phyloP scores from a whole-genome alignment of 306 rosid species.

The Hippophae tibetana region DNA sequence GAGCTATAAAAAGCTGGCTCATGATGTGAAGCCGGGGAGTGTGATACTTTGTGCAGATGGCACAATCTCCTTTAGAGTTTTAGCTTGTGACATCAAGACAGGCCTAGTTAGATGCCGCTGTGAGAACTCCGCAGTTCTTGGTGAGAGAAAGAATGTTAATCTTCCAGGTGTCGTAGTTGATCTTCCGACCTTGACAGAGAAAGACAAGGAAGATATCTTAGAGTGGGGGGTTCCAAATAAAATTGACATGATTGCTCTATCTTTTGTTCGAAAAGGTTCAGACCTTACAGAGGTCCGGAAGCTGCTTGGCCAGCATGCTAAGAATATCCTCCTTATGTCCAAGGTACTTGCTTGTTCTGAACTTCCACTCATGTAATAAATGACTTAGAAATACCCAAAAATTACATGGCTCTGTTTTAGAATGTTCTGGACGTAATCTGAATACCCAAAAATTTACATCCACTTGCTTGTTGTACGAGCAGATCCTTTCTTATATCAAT shows the following conservation, averaged over 20 bases:
- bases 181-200: slow-evolving; percentile 91
- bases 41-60: slow-evolving; percentile 94
- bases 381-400: too few relatives aligned
- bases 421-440: background rate
- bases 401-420: background rate
- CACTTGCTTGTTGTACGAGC: too few relatives aligned
- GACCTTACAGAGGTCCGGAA: slow-evolving; percentile 80
- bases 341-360: slow-evolving; percentile 30
- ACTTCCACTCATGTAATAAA: background rate
- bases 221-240: slow-evolving; percentile 80
- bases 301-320: slow-evolving; percentile 71
- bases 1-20: slow-evolving; percentile 92
- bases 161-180: slow-evolving; percentile 87
- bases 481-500: too few relatives aligned
- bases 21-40: slow-evolving; percentile 80
- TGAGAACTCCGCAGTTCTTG: slow-evolving; percentile 86
- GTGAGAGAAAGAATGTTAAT: slow-evolving; percentile 95
- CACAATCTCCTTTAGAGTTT: slow-evolving; percentile 68
- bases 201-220: slow-evolving; percentile 85
- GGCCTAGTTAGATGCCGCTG: slow-evolving; percentile 79
- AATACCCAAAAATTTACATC: background rate
- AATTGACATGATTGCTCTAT: slow-evolving; percentile 93
- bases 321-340: slow-evolving; percentile 89
- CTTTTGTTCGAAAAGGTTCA: slow-evolving; percentile 91
- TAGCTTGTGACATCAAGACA: slow-evolving; percentile 48